Evolutionary conservation across 1,139 yeast species (phyloP).

Genomic region (Saccharomyces pastorianus): DNA sequence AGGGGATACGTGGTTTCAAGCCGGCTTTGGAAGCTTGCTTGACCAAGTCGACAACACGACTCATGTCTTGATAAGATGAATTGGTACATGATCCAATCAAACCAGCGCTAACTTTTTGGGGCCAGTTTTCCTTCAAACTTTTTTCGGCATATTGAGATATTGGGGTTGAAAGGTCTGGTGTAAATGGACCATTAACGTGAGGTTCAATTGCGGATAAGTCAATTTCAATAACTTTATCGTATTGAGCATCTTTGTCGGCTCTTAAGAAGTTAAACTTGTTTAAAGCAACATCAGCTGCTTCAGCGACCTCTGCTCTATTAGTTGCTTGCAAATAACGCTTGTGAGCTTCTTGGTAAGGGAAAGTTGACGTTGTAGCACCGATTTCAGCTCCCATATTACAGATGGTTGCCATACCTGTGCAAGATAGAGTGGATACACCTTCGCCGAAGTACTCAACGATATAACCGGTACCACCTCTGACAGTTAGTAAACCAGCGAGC

Average conservation of each 20-base stretch:
- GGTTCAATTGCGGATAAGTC: conserved; percentile 74
- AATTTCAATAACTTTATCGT: conserved; percentile 77
- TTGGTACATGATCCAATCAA: conserved; percentile 96
- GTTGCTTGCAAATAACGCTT: conserved; percentile 74
- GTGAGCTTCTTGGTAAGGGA: conserved; percentile 92
- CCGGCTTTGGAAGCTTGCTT: conserved; percentile 80
- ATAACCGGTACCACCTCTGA: conserved; percentile 95
- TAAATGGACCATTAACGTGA: conserved; percentile 87
- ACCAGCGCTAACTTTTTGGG: conserved; percentile 73
- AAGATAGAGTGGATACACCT: conserved; percentile 76
- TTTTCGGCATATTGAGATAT: conserved; percentile 61
- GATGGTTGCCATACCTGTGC: conserved; percentile 98
- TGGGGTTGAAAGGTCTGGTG: conserved; percentile 89
- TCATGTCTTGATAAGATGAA: conserved; percentile 96
- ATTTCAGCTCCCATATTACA: conserved; percentile 99
- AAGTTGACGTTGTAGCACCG: conserved; percentile 94
- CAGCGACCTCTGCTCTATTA: conserved; percentile 71
- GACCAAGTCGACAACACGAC: conserved; percentile 83
- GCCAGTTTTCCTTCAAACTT: conserved; percentile 70
- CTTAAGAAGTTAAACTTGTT: conserved; percentile 51
- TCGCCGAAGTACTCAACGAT: conserved; percentile 94
- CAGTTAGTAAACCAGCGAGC: conserved; percentile 84
- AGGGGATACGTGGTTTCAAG: conserved; percentile 83
- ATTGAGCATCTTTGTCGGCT: conserved; percentile 77
- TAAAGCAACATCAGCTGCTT: conserved; percentile 64